Percentiles rank a stretch among this genome's conserved stretches.
phyloP scores from a whole-genome alignment of 331 rosid genomes.

The Malus hybrid region DNA sequence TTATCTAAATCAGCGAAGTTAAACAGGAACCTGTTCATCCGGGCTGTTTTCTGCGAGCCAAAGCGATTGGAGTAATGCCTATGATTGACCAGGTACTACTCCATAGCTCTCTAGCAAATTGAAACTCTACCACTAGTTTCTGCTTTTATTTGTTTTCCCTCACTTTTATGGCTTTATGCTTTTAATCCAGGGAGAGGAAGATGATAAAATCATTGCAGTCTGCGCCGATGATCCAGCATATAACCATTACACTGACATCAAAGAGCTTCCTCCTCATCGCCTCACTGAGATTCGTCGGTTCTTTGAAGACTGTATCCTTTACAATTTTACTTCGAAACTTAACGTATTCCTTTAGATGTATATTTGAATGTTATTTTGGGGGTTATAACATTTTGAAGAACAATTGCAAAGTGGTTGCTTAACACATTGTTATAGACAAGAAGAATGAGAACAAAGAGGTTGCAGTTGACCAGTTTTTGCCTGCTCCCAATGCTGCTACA shows the following conservation, averaged over 20 bases:
- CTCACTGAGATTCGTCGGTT: conserved; percentile 84
- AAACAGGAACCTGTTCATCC: conserved; percentile 88
- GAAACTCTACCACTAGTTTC: background rate
- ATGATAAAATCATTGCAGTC: conserved; percentile 97
- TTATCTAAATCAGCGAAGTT: background rate
- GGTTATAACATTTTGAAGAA: background rate
- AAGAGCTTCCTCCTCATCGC: conserved; percentile 94
- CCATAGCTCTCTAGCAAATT: background rate
- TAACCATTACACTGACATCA: conserved; percentile 65
- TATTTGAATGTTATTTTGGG: background rate
- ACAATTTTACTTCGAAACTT: background rate
- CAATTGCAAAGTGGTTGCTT: conserved; percentile 3
- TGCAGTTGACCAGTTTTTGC: conserved; percentile 83
- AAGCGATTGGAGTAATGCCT: conserved; percentile 92
- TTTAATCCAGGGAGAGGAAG: conserved; percentile 73
- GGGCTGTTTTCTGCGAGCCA: conserved; percentile 89
- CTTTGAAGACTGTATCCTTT: conserved; percentile 95
- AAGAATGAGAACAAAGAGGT: conserved; percentile 98
- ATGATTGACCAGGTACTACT: conserved; percentile 89
- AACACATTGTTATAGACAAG: conserved; percentile 56
- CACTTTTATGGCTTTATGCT: background rate
- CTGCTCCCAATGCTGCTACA: conserved; percentile 51
- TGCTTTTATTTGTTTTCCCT: background rate
- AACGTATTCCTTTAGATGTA: background rate
- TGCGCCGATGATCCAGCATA: conserved; percentile 98